phyloP scores from a whole-genome alignment of 169 alveolate genomes.

The Babesia bovis region DNA sequence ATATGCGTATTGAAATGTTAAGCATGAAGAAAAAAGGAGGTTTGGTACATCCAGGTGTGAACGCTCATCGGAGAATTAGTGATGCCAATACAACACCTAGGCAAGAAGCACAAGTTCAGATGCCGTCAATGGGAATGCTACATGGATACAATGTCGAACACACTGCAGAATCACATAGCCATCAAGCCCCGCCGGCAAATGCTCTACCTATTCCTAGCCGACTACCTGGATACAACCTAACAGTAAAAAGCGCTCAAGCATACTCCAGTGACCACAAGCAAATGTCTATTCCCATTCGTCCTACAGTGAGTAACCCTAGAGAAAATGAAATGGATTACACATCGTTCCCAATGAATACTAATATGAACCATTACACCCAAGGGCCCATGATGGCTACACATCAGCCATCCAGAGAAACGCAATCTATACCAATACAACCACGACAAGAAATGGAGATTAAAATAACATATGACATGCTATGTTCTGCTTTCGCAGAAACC shows the following conservation, averaged over 20 bases:
- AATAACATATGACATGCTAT: conserved; percentile 36
- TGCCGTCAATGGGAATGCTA: neutral
- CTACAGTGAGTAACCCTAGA: neutral
- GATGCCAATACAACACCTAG: neutral
- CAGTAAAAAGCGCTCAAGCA: neutral
- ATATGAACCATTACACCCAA: neutral
- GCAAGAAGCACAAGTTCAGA: neutral
- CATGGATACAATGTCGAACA: neutral
- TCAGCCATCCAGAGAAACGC: neutral
- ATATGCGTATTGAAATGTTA: neutral
- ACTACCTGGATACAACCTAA: neutral
- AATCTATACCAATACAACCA: neutral
- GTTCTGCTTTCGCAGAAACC: conserved; percentile 35
- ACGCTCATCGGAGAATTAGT: neutral
- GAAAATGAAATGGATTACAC: neutral
- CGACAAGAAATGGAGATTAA: conserved; percentile 1
- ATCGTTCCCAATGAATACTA: neutral
- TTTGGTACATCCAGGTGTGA: neutral
- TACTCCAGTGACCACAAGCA: neutral
- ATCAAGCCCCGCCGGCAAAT: neutral
- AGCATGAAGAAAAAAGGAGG: neutral
- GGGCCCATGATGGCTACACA: neutral
- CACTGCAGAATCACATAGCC: neutral
- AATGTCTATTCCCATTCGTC: neutral
- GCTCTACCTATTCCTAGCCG: neutral